phyloP scores from a whole-genome alignment of 169 alveolate genomes.

The Plasmodium vivax region DNA sequence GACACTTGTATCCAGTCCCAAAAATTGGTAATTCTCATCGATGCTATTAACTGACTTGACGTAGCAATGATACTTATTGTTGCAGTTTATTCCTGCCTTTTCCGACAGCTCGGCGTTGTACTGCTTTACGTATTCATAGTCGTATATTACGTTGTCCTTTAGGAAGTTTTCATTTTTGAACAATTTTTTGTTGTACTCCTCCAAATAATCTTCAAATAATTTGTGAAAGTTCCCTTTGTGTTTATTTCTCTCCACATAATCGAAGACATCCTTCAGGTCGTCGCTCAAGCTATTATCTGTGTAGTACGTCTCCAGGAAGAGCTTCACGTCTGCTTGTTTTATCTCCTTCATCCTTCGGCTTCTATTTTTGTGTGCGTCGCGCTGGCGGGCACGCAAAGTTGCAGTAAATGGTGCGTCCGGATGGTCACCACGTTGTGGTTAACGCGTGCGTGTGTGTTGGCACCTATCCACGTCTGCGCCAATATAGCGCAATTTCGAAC shows the following conservation, averaged over 20 bases:
- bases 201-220: constrained; percentile 73
- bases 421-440: neutral
- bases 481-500: neutral
- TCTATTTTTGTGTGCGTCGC: neutral
- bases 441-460: neutral
- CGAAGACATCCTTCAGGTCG: constrained; percentile 54
- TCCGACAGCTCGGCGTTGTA: constrained; percentile 21
- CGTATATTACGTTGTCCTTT: constrained; percentile 50
- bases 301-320: constrained; percentile 57
- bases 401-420: neutral
- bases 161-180: constrained; percentile 37
- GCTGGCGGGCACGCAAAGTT: neutral
- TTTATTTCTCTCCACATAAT: constrained; percentile 52
- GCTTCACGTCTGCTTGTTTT: constrained; percentile 71
- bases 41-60: constrained; percentile 26
- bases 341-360: constrained; percentile 50
- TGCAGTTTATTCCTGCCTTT: constrained; percentile 57
- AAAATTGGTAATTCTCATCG: constrained; percentile 63
- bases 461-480: neutral
- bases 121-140: constrained; percentile 58
- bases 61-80: constrained; percentile 61
- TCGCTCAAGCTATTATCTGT: constrained; percentile 66
- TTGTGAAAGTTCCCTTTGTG: constrained; percentile 58
- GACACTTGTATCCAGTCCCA: constrained; percentile 60
- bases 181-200: constrained; percentile 44